These are phyloP conservation scores for Sphenostylis stenocarpa DNA, from an alignment of 306 rosid genomes.

Conservation along the genomic window DNA sequence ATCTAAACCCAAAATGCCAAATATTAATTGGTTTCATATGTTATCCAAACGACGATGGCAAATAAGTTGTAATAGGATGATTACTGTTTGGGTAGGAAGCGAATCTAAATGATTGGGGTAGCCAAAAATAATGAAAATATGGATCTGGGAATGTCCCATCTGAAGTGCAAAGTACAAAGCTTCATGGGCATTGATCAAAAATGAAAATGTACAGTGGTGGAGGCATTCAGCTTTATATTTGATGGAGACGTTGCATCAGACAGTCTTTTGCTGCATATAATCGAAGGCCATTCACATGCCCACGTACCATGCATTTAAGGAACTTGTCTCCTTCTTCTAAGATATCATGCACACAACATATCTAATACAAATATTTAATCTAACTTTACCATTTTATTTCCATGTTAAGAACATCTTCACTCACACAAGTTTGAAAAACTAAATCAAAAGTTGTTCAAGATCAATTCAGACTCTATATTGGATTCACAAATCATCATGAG, in stretches of 20 bases:
- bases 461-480: no score
- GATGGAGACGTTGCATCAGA: conserved; percentile 35
- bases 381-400: no score
- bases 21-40: no score
- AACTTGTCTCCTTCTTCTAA: conserved; percentile 22
- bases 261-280: conserved; percentile 17
- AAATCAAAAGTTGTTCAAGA: no score
- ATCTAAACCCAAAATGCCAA: no score
- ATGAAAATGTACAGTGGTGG: background rate
- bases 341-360: conserved; percentile 18
- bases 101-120: conserved; percentile 5
- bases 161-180: background rate
- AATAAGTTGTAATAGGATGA: background rate
- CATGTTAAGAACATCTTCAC: no score
- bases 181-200: background rate
- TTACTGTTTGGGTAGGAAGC: background rate
- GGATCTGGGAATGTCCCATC: conserved; percentile 9
- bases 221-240: conserved; percentile 7
- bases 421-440: no score
- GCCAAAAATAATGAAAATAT: background rate
- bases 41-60: no score
- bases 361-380: no score
- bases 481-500: no score
- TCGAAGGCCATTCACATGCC: conserved; percentile 10
- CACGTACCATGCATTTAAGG: conserved; percentile 39